phyloP scores from a whole-genome alignment of 2,329 filamentous ascomycete genomes.

The Aspergillus sclerotialis region DNA sequence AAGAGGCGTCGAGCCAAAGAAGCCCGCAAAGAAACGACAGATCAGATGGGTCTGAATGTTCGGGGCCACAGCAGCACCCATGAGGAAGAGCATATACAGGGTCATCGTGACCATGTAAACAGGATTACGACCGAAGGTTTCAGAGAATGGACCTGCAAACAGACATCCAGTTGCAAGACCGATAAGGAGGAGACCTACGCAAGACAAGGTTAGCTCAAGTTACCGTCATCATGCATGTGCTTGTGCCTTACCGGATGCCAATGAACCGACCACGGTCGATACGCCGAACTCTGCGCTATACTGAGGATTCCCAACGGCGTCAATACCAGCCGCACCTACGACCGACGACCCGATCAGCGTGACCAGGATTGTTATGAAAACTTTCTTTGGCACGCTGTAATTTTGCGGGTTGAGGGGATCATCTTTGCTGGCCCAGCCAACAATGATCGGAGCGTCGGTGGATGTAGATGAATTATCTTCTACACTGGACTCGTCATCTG shows the following conservation, averaged over 20 bases:
- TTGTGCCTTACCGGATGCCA: conserved; percentile 36
- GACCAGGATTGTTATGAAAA: conserved; percentile 37
- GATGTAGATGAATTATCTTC: no score
- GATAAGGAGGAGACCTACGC: conserved; percentile 21
- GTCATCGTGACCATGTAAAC: conserved; percentile 42
- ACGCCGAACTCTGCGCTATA: conserved; percentile 43
- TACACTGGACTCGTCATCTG: no score
- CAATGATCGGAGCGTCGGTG: conserved; percentile 18
- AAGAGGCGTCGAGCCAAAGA: conserved; percentile 40
- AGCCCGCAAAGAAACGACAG: conserved; percentile 45
- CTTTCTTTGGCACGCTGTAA: conserved; percentile 23
- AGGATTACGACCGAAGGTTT: conserved; percentile 43
- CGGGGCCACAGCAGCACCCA: conserved; percentile 41
- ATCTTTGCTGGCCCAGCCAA: conserved; percentile 31
- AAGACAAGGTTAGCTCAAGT: background rate
- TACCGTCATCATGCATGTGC: background rate
- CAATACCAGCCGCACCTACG: conserved; percentile 46
- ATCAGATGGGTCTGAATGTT: conserved; percentile 43
- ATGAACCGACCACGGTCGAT: conserved; percentile 43
- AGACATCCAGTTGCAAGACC: conserved; percentile 44
- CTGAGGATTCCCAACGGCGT: conserved; percentile 41
- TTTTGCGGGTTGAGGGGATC: conserved; percentile 35
- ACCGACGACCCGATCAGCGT: conserved; percentile 45
- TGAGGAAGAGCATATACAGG: conserved; percentile 43
- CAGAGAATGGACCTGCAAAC: conserved; percentile 43